Conservation (phyloP, 2,329 filamentous ascomycete species). For the Epichloe festucae region DNA sequence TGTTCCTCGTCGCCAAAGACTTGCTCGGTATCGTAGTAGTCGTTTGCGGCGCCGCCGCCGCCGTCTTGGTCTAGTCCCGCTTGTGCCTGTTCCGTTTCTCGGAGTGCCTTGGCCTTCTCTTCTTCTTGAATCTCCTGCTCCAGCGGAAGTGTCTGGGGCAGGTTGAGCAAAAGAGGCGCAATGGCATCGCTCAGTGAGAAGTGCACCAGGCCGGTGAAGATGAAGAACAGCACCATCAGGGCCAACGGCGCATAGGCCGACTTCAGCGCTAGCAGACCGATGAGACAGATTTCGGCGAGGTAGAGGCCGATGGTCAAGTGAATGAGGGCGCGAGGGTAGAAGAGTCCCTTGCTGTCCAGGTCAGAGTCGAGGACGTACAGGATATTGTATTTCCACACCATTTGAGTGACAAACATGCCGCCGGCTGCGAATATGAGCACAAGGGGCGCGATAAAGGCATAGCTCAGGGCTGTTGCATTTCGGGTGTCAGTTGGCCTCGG, state of each 20-base stretch:
- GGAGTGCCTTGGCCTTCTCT: conserved; percentile 34
- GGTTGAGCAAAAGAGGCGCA: conserved; percentile 60
- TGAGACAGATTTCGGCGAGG: conserved; percentile 66
- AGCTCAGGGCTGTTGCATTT: conserved; percentile 52
- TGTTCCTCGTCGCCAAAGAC: conserved; percentile 22
- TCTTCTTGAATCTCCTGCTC: conserved; percentile 33
- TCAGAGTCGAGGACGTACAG: conserved; percentile 72
- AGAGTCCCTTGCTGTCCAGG: conserved; percentile 77
- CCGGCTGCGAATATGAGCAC: conserved; percentile 71
- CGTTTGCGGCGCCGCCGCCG: conserved; percentile 14
- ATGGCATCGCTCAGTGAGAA: conserved; percentile 60
- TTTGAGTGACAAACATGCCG: conserved; percentile 69
- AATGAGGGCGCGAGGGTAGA: conserved; percentile 77
- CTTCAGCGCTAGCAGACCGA: conserved; percentile 69
- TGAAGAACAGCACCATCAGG: conserved; percentile 61
- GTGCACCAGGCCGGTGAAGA: conserved; percentile 69
- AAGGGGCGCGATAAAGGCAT: conserved; percentile 75
- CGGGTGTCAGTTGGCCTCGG: not conserved
- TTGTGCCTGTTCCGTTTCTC: conserved; percentile 10
- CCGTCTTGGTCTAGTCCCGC: conserved; percentile 12
- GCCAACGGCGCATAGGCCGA: conserved; percentile 55
- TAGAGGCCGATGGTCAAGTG: conserved; percentile 79
- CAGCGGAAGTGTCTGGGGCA: conserved; percentile 59
- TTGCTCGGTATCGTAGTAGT: conserved; percentile 23
- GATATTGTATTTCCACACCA: conserved; percentile 83